phyloP scores from a whole-genome alignment of 2,329 filamentous ascomycete genomes.

The Mariannaea elegans region DNA sequence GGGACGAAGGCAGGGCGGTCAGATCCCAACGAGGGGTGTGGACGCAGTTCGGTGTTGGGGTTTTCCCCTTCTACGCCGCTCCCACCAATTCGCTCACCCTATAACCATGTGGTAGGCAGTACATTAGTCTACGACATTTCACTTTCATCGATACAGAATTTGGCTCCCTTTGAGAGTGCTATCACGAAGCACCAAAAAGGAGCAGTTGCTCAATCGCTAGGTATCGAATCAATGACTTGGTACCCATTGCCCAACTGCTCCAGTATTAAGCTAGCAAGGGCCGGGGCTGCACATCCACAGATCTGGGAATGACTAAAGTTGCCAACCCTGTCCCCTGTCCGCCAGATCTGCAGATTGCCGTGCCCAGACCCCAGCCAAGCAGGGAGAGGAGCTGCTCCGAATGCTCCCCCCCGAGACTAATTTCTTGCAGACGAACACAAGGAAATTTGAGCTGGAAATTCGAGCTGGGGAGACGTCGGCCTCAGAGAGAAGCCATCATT shows the following conservation, averaged over 20 bases:
- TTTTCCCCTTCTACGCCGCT: not conserved
- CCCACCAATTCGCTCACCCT: not conserved
- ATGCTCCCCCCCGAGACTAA: not conserved
- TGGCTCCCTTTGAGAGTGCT: not conserved
- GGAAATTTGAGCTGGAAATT: not conserved
- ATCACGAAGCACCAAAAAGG: not conserved
- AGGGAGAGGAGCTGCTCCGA: constrained; percentile 8
- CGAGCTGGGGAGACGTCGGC: too few relatives aligned
- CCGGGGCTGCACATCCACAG: constrained; percentile 29
- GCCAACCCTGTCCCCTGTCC: constrained; percentile 25
- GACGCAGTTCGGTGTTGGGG: constrained; percentile 39
- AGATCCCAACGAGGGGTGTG: constrained; percentile 35
- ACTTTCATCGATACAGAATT: not conserved
- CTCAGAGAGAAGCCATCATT: too few relatives aligned
- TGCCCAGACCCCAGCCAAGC: constrained; percentile 11
- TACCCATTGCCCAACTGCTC: constrained; percentile 17
- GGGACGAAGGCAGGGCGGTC: constrained; percentile 22
- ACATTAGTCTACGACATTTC: not conserved
- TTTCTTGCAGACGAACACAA: not conserved
- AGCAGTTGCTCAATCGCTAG: not conserved
- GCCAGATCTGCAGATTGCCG: constrained; percentile 37
- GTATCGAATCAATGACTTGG: not conserved
- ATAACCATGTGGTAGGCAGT: constrained; percentile 1
- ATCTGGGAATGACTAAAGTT: constrained; percentile 25
- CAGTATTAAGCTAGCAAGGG: constrained; percentile 27